Evolutionary conservation across 331 rosid genomes (phyloP), one percentile per base, ranked within the genome.

Genomic region (Quercus tomentella): DNA sequence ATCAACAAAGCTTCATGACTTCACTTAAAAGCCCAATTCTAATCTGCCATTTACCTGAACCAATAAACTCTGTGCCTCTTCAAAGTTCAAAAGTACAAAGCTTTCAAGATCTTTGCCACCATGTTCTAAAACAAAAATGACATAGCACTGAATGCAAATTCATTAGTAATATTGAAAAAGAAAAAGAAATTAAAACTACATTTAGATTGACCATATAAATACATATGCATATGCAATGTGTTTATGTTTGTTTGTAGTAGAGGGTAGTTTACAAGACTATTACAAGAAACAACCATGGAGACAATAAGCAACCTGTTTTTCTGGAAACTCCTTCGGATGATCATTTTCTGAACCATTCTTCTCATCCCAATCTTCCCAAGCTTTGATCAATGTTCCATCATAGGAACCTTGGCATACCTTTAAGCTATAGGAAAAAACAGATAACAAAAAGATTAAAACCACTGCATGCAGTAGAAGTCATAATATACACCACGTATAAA

Each of bases 21-120:
- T 77, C 66, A 55, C 62, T 74, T 58, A 31, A 26, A 76, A 60
- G 72, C 72, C 52, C 1, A 49, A 77, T 18, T 73, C 73, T 57
- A 78, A 68, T 18, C 37, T 49, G 67, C 67, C 77, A 83, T 78
- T 79, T 80, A 93, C 99, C 99, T 91, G 98, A 78, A 87, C 87
- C 70, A 96, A 83, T 75, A 90, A 84, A 82, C 93, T 85, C 78
- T 80, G 72, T 35, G 99, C 94, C 86, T 96, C 99, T 0, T 88
- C 88, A 63, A 86, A 88, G 86, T 90, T 88, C 57, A 83, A 74
- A 49, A 96, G 98, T 15, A 86, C 98, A 81, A 90, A 96, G 87
- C 93, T 87, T 86, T 93, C 99, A 60, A 96, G 97, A 90, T 96
- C 97, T 84, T 90, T 84, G 77, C 99, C 98, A 7, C 99, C 97